phyloP scores from a whole-genome alignment of 148 eudicot genomes.

The Rhododendron mucronatum region DNA sequence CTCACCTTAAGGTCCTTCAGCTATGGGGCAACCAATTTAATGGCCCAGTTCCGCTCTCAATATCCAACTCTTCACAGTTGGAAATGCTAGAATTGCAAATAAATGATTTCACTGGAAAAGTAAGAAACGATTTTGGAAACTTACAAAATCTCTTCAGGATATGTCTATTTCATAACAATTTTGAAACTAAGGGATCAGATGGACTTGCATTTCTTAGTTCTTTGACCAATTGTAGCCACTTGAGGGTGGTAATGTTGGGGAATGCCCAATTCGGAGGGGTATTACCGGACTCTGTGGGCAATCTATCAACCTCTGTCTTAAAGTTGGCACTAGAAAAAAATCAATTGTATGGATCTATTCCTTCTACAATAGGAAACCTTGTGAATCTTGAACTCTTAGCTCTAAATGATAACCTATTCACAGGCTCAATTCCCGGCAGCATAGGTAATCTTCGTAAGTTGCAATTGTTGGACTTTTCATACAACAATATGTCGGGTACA shows the following conservation, averaged over 20 bases:
- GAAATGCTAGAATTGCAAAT: no score
- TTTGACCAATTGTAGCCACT: conserved; percentile 13
- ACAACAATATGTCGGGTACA: conserved; percentile 4
- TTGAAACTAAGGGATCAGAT: conserved; percentile 8
- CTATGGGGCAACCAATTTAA: no score
- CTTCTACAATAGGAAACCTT: conserved; percentile 6
- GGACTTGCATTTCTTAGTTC: conserved; percentile 1
- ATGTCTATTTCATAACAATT: not conserved
- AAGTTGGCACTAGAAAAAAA: not conserved
- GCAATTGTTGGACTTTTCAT: not conserved
- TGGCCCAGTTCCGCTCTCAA: no score
- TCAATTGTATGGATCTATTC: conserved; percentile 9
- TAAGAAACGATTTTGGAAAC: not conserved
- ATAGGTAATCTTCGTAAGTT: not conserved
- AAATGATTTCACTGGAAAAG: conserved; percentile 11
- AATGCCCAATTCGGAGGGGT: not conserved
- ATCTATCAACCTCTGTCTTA: not conserved
- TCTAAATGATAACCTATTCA: not conserved
- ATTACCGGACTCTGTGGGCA: conserved; percentile 3
- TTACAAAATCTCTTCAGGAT: not conserved
- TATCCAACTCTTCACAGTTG: no score
- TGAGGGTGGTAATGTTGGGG: not conserved
- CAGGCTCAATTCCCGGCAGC: not conserved
- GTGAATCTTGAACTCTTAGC: not conserved
- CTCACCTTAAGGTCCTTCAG: no score